Conservation (phyloP, 2,329 filamentous ascomycete species). For the Hymenoscyphus scutula region DNA sequence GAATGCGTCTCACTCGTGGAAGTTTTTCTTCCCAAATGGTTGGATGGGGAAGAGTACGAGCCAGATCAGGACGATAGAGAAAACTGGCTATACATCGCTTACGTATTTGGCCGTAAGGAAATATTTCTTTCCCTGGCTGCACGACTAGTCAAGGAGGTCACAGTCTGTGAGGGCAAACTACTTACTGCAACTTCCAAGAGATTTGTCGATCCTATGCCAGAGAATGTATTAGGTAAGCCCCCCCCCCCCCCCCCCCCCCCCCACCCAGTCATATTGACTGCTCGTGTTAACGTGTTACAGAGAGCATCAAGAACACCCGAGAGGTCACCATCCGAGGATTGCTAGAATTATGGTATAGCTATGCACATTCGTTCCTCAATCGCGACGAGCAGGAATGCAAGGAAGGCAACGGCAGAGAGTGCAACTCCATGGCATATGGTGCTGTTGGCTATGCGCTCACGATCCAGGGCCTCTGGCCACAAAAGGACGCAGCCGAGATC, state of each 20-base stretch:
- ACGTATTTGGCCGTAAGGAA: slow-evolving; percentile 7
- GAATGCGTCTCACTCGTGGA: slow-evolving; percentile 7
- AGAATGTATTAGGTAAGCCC: slow-evolving; percentile 4
- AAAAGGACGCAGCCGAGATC: slow-evolving; percentile 2
- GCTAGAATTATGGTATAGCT: slow-evolving; percentile 6
- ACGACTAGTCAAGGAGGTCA: not conserved
- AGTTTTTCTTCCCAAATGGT: not conserved
- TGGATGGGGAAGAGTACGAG: not conserved
- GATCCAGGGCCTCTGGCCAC: not conserved
- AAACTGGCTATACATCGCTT: slow-evolving; percentile 13
- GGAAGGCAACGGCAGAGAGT: not conserved
- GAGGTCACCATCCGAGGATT: not conserved
- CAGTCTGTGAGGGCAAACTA: not conserved
- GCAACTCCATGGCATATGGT: not conserved
- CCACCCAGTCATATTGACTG: no score
- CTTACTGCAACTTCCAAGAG: not conserved
- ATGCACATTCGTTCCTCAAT: not conserved
- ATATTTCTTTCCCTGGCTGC: not conserved
- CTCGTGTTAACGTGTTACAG: not conserved
- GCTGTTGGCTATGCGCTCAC: not conserved
- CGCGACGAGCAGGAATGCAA: not conserved
- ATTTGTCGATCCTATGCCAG: slow-evolving; percentile 1
- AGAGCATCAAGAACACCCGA: slow-evolving; percentile 2
- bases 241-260: no score
- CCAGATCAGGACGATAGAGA: not conserved